Evolutionary conservation across 495 filamentous ascomycete genomes (phyloP).

Genomic region (Hypomontagnella monticulosa): DNA sequence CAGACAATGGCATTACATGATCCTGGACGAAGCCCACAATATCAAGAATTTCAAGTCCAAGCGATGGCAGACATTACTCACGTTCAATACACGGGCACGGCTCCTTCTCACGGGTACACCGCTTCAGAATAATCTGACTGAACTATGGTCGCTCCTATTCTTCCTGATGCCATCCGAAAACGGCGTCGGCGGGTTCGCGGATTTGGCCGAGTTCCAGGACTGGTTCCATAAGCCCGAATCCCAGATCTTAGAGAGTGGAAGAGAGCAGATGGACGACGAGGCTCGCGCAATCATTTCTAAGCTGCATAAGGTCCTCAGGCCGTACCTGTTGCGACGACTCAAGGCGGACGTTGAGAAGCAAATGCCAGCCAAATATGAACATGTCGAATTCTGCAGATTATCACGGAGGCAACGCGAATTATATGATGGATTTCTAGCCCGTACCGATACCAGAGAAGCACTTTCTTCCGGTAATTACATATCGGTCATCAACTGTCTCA

Average conservation of each 20-base stretch:
- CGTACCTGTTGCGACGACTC: conserved; percentile 88
- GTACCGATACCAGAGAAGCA: conserved; percentile 86
- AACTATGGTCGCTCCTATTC: conserved; percentile 96
- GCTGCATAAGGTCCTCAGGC: conserved; percentile 90
- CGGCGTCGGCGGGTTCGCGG: conserved; percentile 86
- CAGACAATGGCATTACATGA: conserved; percentile 96
- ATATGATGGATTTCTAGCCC: conserved; percentile 97
- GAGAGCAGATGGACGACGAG: conserved; percentile 92
- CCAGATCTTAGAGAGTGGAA: conserved; percentile 93
- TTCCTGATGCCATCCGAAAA: conserved; percentile 93
- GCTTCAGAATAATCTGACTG: conserved; percentile 95
- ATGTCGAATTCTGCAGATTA: conserved; percentile 92
- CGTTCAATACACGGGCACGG: conserved; percentile 85
- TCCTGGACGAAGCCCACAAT: conserved; percentile 98
- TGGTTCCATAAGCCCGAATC: conserved; percentile 94
- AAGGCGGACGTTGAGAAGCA: conserved; percentile 99
- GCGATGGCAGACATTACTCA: conserved; percentile 93
- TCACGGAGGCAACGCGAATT: conserved; percentile 94
- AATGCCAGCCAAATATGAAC: conserved; percentile 98
- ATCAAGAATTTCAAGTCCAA: conserved; percentile 99
- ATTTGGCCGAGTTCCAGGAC: conserved; percentile 89
- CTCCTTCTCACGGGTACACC: conserved; percentile 95
- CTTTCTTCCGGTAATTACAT: conserved; percentile 96
- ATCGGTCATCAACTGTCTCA: conserved; percentile 96
- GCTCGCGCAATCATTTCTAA: conserved; percentile 87